phyloP scores from a whole-genome alignment of 257 asterid genomes.

The Solanum clarkiae region DNA sequence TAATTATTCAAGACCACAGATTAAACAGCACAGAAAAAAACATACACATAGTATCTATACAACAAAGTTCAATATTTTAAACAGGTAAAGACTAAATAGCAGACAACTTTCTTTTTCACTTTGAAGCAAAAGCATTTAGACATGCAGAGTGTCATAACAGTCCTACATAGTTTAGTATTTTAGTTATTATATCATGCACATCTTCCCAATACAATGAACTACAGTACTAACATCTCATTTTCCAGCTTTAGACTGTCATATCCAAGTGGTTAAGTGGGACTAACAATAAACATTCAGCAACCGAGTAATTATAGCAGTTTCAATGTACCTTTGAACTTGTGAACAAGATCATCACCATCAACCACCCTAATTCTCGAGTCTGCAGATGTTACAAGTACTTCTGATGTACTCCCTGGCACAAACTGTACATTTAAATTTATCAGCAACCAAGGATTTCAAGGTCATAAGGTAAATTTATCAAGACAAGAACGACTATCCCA shows the following conservation, averaged over 20 bases:
- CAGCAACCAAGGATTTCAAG: slow-evolving; percentile 7
- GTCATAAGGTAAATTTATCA: background rate
- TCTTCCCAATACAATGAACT: too few species aligned
- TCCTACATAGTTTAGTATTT: too few species aligned
- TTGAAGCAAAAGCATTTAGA: background rate
- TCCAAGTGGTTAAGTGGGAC: background rate
- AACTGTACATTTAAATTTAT: slow-evolving; percentile 42
- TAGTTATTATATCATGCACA: too few species aligned
- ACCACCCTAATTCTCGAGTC: slow-evolving; percentile 89
- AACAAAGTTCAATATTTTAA: background rate
- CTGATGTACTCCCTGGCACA: slow-evolving; percentile 89
- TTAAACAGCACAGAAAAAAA: background rate
- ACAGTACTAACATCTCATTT: too few species aligned
- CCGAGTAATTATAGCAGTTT: background rate
- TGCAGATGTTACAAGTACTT: slow-evolving; percentile 88
- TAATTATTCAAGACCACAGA: background rate
- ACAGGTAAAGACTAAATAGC: background rate
- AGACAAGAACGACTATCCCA: background rate
- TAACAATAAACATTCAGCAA: background rate
- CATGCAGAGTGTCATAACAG: background rate
- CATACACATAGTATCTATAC: background rate
- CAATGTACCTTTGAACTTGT: slow-evolving; percentile 81
- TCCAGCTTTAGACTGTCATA: too few species aligned
- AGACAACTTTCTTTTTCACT: background rate
- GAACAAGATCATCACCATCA: slow-evolving; percentile 78